A percentile compares a stretch with the other conserved stretches of the same genome.
These are phyloP conservation scores for Parmelia sp. DNA, from an alignment of 495 filamentous ascomycete genomes.

Conservation along the genomic window DNA sequence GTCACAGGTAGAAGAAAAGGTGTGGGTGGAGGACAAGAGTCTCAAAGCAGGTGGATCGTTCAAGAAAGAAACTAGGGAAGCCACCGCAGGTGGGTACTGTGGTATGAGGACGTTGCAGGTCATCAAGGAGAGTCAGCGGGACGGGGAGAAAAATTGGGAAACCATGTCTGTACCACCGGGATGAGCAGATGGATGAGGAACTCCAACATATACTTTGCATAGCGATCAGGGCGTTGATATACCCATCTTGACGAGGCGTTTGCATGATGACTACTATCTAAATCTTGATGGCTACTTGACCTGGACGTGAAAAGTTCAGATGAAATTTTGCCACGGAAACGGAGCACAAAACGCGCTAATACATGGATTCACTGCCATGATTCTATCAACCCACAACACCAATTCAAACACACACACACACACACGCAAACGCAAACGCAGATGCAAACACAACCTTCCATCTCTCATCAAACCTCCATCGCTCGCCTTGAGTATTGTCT, in stretches of 20 bases:
- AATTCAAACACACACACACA: too few relatives aligned
- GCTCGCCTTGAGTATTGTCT: not conserved
- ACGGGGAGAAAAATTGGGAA: constrained; percentile 51
- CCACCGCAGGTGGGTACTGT: constrained; percentile 50
- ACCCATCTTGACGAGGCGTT: constrained; percentile 4
- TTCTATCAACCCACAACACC: not conserved
- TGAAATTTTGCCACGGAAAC: not conserved
- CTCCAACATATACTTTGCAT: constrained; percentile 3
- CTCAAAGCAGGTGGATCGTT: constrained; percentile 38
- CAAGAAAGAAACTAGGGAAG: constrained; percentile 37
- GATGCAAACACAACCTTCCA: not conserved
- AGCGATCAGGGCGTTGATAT: constrained; percentile 10
- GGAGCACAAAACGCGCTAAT: not conserved
- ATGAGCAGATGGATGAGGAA: constrained; percentile 8
- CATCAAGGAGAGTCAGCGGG: constrained; percentile 44
- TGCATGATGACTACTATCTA: not conserved
- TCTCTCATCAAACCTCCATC: not conserved
- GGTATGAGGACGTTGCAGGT: constrained; percentile 51
- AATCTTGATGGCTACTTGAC: not conserved
- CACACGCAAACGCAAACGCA: too few relatives aligned
- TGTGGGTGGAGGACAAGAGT: constrained; percentile 42
- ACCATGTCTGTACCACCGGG: constrained; percentile 32
- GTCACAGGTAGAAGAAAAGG: constrained; percentile 46
- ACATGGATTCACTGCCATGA: not conserved
- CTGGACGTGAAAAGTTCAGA: too few relatives aligned